phyloP scores from a whole-genome alignment of 805 yeast genomes.

The Millerozyma miso region DNA sequence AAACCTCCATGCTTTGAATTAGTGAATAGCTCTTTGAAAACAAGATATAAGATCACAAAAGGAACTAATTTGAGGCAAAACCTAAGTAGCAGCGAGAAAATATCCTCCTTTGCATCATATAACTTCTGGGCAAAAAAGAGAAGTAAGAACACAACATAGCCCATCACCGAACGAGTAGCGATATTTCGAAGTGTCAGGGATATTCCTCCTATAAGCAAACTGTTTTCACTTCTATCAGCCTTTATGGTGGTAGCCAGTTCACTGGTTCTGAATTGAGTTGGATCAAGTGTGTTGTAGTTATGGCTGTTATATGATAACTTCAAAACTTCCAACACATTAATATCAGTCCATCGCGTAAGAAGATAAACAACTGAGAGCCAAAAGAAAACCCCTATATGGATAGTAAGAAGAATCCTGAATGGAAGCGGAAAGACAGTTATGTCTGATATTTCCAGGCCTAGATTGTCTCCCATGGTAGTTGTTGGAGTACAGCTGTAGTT shows the following conservation, averaged over 20 bases:
- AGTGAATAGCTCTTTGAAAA: constrained; percentile 8
- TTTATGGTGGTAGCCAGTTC: constrained; percentile 27
- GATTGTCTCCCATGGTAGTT: not conserved
- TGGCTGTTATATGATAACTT: constrained; percentile 38
- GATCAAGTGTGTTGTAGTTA: constrained; percentile 27
- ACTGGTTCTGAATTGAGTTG: constrained; percentile 19
- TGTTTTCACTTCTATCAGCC: constrained; percentile 29
- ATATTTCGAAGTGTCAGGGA: constrained; percentile 27
- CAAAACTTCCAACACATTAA: constrained; percentile 45
- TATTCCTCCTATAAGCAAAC: constrained; percentile 29
- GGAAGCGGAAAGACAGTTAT: constrained; percentile 25
- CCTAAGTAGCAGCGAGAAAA: not conserved
- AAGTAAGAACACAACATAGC: constrained; percentile 19
- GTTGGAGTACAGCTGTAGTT: too few species aligned
- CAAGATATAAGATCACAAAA: constrained; percentile 6
- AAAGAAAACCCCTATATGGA: constrained; percentile 47
- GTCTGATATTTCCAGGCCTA: not conserved
- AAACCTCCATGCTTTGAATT: constrained; percentile 21
- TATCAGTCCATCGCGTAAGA: constrained; percentile 28
- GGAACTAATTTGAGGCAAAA: constrained; percentile 7
- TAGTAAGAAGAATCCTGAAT: constrained; percentile 43
- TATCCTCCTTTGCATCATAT: constrained; percentile 17
- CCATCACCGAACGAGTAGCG: constrained; percentile 18
- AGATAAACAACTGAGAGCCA: constrained; percentile 48
- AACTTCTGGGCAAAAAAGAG: constrained; percentile 1